Percentiles rank a stretch among this genome's conserved stretches.
Evolutionary conservation across 148 eudicot genomes (phyloP).

Genomic region (Pharnaceum exiguum): DNA sequence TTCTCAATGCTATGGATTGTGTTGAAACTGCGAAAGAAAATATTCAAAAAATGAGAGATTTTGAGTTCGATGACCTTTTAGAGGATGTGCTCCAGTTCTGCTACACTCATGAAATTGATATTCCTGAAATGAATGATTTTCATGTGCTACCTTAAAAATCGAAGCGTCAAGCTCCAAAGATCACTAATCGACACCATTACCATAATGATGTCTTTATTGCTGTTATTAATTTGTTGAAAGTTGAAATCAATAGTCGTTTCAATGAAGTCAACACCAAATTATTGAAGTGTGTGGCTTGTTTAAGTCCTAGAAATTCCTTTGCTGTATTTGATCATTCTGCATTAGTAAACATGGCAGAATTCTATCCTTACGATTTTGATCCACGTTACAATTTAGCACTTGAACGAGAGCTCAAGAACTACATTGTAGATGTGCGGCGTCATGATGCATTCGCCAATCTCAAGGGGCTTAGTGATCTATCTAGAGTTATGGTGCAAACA

Average conservation of each 20-base stretch:
- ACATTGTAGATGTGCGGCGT: too few relatives aligned
- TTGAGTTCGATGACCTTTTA: conserved; percentile 11
- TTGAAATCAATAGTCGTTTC: conserved; percentile 13
- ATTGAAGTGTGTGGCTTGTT: conserved; percentile 5
- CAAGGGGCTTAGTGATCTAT: too few relatives aligned
- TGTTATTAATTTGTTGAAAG: conserved; percentile 18
- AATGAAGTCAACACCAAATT: not conserved
- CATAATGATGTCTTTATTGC: conserved; percentile 13
- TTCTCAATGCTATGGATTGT: conserved; percentile 17
- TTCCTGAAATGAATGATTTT: conserved; percentile 3
- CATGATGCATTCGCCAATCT: too few relatives aligned
- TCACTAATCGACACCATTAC: conserved; percentile 12
- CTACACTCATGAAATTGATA: not conserved
- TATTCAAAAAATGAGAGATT: conserved; percentile 16
- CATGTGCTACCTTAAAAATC: not conserved
- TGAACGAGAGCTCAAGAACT: too few relatives aligned
- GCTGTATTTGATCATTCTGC: not conserved
- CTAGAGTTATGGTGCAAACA: too few relatives aligned
- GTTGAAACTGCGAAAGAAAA: conserved; percentile 6
- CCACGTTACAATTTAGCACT: too few relatives aligned
- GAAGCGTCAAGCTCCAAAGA: not conserved
- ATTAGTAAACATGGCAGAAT: not conserved
- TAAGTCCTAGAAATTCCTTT: not conserved
- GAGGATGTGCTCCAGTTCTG: conserved; percentile 18
- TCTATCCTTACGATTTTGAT: not conserved